Evolutionary conservation across 768 basidiomycete genomes (phyloP).

Genomic region (Chalciporus piperatus): DNA sequence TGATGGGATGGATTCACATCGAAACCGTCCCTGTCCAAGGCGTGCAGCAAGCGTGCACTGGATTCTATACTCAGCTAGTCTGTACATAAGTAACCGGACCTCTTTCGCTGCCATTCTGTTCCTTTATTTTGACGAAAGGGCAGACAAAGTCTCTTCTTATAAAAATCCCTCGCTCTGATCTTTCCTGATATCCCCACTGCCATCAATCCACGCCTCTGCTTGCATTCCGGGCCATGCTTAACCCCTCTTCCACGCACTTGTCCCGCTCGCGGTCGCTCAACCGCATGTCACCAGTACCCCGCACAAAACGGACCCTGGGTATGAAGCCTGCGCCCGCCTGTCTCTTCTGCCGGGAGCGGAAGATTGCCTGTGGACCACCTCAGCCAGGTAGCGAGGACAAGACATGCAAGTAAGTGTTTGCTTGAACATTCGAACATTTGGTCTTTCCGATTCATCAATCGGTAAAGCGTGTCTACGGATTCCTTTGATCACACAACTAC

Average conservation of each 20-base stretch:
- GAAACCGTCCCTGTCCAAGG: conserved; percentile 30
- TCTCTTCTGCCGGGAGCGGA: conserved; percentile 62
- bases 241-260: not conserved
- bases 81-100: conserved; percentile 16
- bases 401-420: conserved; percentile 62
- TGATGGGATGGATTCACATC: too few relatives aligned
- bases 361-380: conserved; percentile 68
- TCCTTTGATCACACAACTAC: not conserved
- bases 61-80: conserved; percentile 28
- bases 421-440: not conserved
- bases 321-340: conserved; percentile 66
- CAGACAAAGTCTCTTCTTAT: conserved; percentile 29
- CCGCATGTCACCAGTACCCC: conserved; percentile 23
- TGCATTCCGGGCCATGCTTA: conserved; percentile 13
- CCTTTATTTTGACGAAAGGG: conserved; percentile 16
- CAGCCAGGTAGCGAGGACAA: conserved; percentile 49
- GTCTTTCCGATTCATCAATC: not conserved
- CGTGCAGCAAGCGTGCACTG: too few relatives aligned
- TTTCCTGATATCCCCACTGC: conserved; percentile 14
- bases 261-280: conserved; percentile 17
- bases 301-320: conserved; percentile 27
- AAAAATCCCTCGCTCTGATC: conserved; percentile 19
- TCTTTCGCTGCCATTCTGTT: conserved; percentile 7
- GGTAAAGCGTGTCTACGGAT: conserved; percentile 11
- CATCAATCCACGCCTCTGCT: conserved; percentile 14